A percentile compares a stretch with the other conserved stretches of the same genome.
Conservation (phyloP, 306 rosid genomes). For the Castanea mollissima region DNA sequence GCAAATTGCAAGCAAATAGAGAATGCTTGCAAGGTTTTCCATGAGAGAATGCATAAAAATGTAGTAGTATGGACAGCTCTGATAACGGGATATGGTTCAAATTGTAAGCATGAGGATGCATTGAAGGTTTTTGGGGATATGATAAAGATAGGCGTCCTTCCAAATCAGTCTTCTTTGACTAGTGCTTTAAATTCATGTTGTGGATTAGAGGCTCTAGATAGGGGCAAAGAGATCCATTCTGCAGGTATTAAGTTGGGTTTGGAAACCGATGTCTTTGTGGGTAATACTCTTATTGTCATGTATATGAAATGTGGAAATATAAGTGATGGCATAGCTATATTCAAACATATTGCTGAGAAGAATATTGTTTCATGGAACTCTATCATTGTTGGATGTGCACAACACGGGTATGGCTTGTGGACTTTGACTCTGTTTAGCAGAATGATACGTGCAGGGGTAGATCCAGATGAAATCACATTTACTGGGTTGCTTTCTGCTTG, state of each 20-base stretch:
- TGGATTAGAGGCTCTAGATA: constrained; percentile 72
- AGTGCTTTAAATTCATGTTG: constrained; percentile 86
- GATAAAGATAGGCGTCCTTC: constrained; percentile 41
- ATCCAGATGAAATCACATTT: constrained; percentile 72
- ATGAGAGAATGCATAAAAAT: constrained; percentile 42
- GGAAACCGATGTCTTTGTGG: constrained; percentile 53
- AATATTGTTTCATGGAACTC: constrained; percentile 85
- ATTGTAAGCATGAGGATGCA: constrained; percentile 48
- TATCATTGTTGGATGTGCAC: constrained; percentile 70
- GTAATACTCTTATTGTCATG: constrained; percentile 74
- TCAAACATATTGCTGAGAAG: constrained; percentile 48
- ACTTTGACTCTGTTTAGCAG: constrained; percentile 53
- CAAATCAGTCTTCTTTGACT: constrained; percentile 79
- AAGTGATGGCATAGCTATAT: constrained; percentile 52
- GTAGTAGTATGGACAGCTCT: constrained; percentile 90
- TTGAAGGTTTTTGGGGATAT: constrained; percentile 57
- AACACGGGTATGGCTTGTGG: constrained; percentile 64
- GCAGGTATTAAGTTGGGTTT: constrained; percentile 53
- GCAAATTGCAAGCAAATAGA: constrained; percentile 58
- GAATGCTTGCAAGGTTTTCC: constrained; percentile 40
- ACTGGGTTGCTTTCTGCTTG: constrained; percentile 84
- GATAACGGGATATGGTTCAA: constrained; percentile 66
- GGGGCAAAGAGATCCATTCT: constrained; percentile 58
- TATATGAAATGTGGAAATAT: constrained; percentile 72
- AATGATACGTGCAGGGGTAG: constrained; percentile 54